These are phyloP conservation scores for Malbranchea cinnamomea DNA, from an alignment of 2,329 filamentous ascomycete species.

Conservation along the genomic window DNA sequence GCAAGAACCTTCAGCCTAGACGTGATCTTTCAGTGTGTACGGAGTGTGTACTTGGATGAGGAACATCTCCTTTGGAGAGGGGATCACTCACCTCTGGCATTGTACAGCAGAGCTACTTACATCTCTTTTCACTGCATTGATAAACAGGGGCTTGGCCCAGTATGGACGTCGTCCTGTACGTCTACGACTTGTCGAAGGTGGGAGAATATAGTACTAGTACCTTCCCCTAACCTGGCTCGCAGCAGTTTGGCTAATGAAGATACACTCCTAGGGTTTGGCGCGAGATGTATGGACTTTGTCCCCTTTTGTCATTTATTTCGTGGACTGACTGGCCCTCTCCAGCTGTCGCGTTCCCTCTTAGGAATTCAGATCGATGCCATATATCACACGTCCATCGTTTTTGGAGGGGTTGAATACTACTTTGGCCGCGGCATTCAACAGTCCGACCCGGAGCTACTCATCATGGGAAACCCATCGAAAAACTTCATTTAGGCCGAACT, in stretches of 20 bases:
- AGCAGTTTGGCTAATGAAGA: too few species aligned
- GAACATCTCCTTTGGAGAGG: too few species aligned
- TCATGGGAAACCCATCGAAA: constrained; percentile 69
- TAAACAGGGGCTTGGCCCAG: background rate
- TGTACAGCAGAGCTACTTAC: too few species aligned
- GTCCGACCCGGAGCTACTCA: constrained; percentile 72
- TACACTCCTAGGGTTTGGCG: constrained; percentile 35
- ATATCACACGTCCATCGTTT: constrained; percentile 83
- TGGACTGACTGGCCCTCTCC: constrained; percentile 3
- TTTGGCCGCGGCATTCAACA: constrained; percentile 80
- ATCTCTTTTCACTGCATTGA: too few species aligned
- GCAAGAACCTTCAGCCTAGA: too few species aligned
- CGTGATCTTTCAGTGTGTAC: too few species aligned
- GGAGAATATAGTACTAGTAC: constrained; percentile 12
- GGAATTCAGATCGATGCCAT: constrained; percentile 73
- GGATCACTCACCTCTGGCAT: too few species aligned
- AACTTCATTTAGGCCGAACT: constrained; percentile 59
- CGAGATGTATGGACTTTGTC: constrained; percentile 29
- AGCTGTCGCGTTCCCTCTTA: constrained; percentile 44
- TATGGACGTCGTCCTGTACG: constrained; percentile 64
- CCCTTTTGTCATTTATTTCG: background rate
- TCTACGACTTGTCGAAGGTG: constrained; percentile 60
- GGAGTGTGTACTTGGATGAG: too few species aligned
- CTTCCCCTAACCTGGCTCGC: background rate
- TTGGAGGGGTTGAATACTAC: constrained; percentile 75